phyloP scores from a whole-genome alignment of 2,329 filamentous ascomycete species.

The Cladosporium colombiae region DNA sequence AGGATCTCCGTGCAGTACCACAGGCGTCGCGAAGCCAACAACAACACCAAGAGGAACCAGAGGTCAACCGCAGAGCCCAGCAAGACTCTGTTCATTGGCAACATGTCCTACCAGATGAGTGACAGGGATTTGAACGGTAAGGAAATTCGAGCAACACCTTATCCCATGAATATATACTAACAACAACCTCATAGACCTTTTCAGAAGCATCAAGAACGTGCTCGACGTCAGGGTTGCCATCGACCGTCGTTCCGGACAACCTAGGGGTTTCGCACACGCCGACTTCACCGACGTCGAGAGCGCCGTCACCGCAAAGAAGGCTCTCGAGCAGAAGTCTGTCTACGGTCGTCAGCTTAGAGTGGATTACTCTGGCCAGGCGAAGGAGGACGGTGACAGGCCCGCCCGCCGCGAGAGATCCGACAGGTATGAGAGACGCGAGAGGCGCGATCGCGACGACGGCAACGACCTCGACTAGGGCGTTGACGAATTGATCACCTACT shows the following conservation, averaged over 20 bases:
- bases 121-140: constrained; percentile 73
- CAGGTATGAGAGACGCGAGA: background rate
- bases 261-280: constrained; percentile 80
- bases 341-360: constrained; percentile 66
- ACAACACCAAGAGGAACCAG: background rate
- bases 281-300: constrained; percentile 72
- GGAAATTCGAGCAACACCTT: constrained; percentile 4
- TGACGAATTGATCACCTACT: background rate
- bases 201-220: constrained; percentile 69
- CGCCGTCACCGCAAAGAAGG: constrained; percentile 61
- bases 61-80: constrained; percentile 46
- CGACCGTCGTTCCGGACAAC: constrained; percentile 76
- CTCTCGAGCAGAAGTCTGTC: constrained; percentile 59
- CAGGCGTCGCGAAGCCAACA: constrained; percentile 25
- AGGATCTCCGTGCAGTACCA: constrained; percentile 64
- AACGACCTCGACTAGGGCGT: background rate
- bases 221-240: constrained; percentile 78
- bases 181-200: constrained; percentile 54
- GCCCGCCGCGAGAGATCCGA: background rate
- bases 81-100: constrained; percentile 77
- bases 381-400: background rate
- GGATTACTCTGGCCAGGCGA: constrained; percentile 55
- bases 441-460: background rate
- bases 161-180: background rate
- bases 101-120: constrained; percentile 82